Evolutionary conservation across 2,329 filamentous ascomycete genomes (phyloP).

Genomic region (Alternaria longipes): DNA sequence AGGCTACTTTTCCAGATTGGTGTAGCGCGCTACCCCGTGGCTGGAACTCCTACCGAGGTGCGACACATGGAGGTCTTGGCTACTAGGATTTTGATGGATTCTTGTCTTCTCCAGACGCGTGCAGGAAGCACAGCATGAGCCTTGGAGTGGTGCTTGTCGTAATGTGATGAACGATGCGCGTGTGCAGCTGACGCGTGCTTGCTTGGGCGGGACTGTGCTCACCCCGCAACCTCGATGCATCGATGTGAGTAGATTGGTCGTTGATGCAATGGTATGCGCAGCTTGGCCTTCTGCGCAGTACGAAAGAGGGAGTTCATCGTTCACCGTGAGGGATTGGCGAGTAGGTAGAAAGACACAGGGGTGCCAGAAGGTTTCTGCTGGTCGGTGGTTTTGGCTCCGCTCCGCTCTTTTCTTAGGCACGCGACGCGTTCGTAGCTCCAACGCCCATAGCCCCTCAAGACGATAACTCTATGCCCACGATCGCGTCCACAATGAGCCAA

Average conservation of each 20-base stretch:
- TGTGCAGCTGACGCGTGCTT: constrained; percentile 30
- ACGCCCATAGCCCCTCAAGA: not conserved
- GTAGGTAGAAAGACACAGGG: not conserved
- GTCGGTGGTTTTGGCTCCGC: not conserved
- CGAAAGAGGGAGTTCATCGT: not conserved
- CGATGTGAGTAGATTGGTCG: not conserved
- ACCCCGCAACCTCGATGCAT: not conserved
- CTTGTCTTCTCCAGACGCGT: constrained; percentile 13
- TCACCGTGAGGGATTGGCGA: not conserved
- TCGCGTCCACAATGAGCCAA: not conserved
- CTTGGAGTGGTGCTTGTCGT: constrained; percentile 26
- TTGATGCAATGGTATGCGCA: not conserved
- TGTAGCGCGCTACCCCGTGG: constrained; percentile 26
- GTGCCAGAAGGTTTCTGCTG: not conserved
- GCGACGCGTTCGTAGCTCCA: not conserved
- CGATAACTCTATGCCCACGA: not conserved
- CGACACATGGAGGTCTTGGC: constrained; percentile 39
- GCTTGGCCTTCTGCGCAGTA: not conserved
- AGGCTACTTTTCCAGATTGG: constrained; percentile 26
- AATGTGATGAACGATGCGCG: constrained; percentile 26
- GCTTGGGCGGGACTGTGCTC: constrained; percentile 17
- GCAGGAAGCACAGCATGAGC: constrained; percentile 15
- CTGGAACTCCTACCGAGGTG: constrained; percentile 41
- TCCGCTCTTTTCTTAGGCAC: not conserved
- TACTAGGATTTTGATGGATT: constrained; percentile 13